Evolutionary conservation across 108 stramenopile genomes (phyloP).

Genomic region (Schizochytrium sp.): DNA sequence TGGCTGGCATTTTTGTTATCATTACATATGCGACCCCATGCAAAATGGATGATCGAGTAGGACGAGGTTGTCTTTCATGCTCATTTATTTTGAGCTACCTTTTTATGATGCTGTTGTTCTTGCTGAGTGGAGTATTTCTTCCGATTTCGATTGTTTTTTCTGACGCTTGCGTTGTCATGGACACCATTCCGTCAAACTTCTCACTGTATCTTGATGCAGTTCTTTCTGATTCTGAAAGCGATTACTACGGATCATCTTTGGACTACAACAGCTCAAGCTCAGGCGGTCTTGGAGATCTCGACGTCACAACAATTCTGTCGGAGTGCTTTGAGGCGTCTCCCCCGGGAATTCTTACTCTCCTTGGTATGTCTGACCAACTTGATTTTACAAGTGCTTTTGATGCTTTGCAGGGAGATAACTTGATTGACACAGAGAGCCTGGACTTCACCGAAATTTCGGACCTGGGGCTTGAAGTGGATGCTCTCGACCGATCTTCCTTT

Average conservation of each 20-base stretch:
- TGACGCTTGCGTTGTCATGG: constrained; percentile 34
- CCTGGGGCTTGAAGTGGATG: neutral
- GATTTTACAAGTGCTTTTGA: constrained; percentile 3
- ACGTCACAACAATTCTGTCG: neutral
- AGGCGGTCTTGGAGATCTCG: neutral
- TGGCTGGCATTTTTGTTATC: constrained; percentile 3
- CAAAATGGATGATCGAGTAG: constrained; percentile 36
- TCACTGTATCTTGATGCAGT: neutral
- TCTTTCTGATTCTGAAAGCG: neutral
- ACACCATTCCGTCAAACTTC: constrained; percentile 19
- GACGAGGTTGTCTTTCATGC: neutral
- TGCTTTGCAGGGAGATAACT: neutral
- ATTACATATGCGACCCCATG: constrained; percentile 7
- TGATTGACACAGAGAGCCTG: neutral
- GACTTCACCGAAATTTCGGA: neutral
- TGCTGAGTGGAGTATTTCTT: constrained; percentile 7
- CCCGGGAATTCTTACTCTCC: neutral
- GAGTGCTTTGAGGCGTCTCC: constrained; percentile 36
- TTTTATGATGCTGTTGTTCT: constrained; percentile 21
- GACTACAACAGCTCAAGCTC: neutral
- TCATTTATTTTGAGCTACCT: neutral
- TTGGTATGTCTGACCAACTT: neutral
- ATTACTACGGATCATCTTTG: neutral
- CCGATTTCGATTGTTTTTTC: constrained; percentile 26
- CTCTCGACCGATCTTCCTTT: neutral